Base-by-base conservation (phyloP, 2,329 filamentous ascomycete species). In the Geoglossum cookeanum region DNA sequence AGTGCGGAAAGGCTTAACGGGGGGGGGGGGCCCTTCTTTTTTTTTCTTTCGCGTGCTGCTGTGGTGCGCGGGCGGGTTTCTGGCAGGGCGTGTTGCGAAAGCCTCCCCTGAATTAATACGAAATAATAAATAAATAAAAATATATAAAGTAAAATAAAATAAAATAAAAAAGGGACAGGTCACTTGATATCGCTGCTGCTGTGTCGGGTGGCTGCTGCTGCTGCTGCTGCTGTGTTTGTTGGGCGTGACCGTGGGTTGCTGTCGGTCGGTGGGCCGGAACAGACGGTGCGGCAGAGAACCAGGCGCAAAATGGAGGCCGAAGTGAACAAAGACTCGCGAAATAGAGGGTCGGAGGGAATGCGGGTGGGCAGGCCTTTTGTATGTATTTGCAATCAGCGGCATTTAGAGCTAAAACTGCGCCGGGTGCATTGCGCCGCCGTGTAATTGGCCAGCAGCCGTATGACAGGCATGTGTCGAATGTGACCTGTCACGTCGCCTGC, bases 341-440 rank as follows among this genome's bases (percentile, higher is more conserved):
- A 53, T 53, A 53, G 49, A 53, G 30, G 30, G 30, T 53, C 15
- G 49, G 49, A 53, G 49, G 49, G 49, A 53, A 37, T 17, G 49
- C 49, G 49, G 49, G 49, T 37, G 49, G 42, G 49, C 49, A 53
- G 49, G 49, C 49, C 49, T 53, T 53, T 53, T 53, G 49, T 53
- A 53, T 53, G 49, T 53, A 53, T 35, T 45, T 45, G 42, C 42
- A 17, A 22, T 22, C 42, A 45, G 42, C 42, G 42, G 42, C 42
- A 45, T 22, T 37, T 22, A n/a, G 49, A 37, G 49, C 49, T 37
- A 53, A 53, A 35, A 22, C 30, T 27, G 17, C 15, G 42, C 4
- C 42, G 42, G 42, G n/a, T 45, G 42, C 39, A 42, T 42, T 45
- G 42, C 42, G 42, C 33, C 15, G 49, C 30, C 3, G 30, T 33